Percentiles rank a stretch among this genome's conserved stretches.
These are phyloP conservation scores for Calocybe gambosa DNA, from an alignment of 1,284 basidiomycete genomes.

Conservation along the genomic window DNA sequence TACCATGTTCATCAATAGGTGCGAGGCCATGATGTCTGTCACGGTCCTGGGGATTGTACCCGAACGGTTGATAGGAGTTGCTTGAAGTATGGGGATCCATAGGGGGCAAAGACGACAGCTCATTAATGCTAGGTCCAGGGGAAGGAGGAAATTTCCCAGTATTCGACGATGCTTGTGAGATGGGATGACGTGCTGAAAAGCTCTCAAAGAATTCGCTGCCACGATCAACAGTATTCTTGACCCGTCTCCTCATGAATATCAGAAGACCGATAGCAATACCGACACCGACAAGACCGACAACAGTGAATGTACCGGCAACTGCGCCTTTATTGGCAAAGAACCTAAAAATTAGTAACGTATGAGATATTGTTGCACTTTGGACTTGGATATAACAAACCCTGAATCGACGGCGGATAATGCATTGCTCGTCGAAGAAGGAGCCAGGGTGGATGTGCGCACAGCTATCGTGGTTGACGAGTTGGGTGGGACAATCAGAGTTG, in stretches of 20 bases:
- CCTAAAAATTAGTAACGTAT: slow-evolving; percentile 20
- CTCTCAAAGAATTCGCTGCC: slow-evolving; percentile 24
- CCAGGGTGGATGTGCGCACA: slow-evolving; percentile 3
- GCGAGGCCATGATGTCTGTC: slow-evolving; percentile 9
- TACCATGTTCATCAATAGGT: slow-evolving; percentile 12
- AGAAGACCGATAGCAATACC: slow-evolving; percentile 20
- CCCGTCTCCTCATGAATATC: slow-evolving; percentile 23
- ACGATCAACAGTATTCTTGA: slow-evolving; percentile 12
- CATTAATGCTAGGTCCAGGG: slow-evolving; percentile 21
- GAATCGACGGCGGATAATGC: slow-evolving; percentile 1
- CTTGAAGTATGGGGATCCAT: slow-evolving; percentile 22
- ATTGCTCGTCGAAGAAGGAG: slow-evolving; percentile 6
- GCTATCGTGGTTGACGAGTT: slow-evolving; percentile 2
- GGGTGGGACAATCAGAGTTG: slow-evolving; percentile 3
- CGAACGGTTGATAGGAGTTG: slow-evolving; percentile 2
- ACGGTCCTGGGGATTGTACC: slow-evolving; percentile 4
- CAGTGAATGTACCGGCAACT: slow-evolving; percentile 42
- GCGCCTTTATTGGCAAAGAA: slow-evolving; percentile 43
- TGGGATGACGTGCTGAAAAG: slow-evolving; percentile 19
- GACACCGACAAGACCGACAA: slow-evolving; percentile 26
- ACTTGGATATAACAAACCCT: slow-evolving; percentile 10
- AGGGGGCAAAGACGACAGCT: slow-evolving; percentile 16
- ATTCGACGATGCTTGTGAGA: slow-evolving; percentile 5
- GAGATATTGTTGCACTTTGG: slow-evolving; percentile 6
- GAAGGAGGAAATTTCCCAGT: slow-evolving; percentile 13